Conservation (phyloP, 768 basidiomycete species). For the Calvatia gigantea region DNA sequence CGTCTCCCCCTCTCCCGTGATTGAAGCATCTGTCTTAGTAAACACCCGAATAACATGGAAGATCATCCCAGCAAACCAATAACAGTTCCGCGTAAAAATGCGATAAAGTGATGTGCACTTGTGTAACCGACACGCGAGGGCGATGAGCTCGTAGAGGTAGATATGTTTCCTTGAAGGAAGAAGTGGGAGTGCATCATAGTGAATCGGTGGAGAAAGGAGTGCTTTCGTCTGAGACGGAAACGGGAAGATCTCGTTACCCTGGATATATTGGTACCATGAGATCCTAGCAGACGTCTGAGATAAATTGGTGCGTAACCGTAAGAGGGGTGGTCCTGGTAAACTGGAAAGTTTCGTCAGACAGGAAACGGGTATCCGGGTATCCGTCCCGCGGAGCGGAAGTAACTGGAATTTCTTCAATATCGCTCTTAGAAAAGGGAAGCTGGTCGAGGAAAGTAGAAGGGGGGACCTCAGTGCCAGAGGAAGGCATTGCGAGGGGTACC, state of each 20-base stretch:
- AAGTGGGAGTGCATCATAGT: neutral
- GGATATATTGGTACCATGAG: neutral
- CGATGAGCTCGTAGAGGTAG: neutral
- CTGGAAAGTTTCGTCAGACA: neutral
- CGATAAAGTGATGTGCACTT: conserved; percentile 1
- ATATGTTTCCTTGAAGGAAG: neutral
- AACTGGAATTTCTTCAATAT: neutral
- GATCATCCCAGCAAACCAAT: conserved; percentile 3
- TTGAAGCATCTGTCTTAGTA: neutral
- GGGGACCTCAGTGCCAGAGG: neutral
- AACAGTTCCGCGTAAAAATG: neutral
- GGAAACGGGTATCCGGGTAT: neutral
- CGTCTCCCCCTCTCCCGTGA: neutral
- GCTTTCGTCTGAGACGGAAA: neutral
- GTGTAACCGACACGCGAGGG: neutral
- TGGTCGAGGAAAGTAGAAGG: neutral
- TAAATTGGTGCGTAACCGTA: neutral
- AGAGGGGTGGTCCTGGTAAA: neutral
- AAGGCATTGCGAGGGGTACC: neutral
- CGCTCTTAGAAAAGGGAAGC: neutral
- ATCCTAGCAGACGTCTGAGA: too few relatives aligned
- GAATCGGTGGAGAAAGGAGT: neutral
- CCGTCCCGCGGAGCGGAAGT: neutral
- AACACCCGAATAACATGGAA: neutral
- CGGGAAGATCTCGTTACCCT: neutral